A percentile compares a stretch with the other conserved stretches of the same genome.
phyloP scores from a whole-genome alignment of 768 basidiomycete species.

The Gymnopilus junonius region DNA sequence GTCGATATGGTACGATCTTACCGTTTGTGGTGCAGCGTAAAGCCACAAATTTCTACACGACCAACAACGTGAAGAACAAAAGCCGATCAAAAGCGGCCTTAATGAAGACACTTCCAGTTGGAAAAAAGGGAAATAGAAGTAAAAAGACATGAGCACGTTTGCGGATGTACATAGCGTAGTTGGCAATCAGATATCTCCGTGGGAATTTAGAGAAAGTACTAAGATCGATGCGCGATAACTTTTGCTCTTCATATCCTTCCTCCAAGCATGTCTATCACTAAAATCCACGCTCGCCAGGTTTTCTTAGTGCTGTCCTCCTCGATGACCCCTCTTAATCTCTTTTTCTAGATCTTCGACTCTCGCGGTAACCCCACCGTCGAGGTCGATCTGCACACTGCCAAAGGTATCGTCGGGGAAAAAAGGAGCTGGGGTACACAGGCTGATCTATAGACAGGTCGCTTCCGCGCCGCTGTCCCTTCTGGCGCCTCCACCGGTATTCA shows the following conservation, averaged over 20 bases:
- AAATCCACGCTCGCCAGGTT: constrained; percentile 93
- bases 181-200: constrained; percentile 29
- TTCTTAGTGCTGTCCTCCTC: constrained; percentile 9
- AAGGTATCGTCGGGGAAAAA: constrained; percentile 56
- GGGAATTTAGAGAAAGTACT: constrained; percentile 41
- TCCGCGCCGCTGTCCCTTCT: constrained; percentile 94
- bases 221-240: constrained; percentile 44
- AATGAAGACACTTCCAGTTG: constrained; percentile 58
- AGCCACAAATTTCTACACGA: constrained; percentile 87
- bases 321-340: not conserved
- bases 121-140: constrained; percentile 51
- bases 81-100: constrained; percentile 68
- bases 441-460: constrained; percentile 63
- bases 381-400: constrained; percentile 86
- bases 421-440: not conserved
- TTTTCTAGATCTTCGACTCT: constrained; percentile 93
- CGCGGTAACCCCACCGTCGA: constrained; percentile 98
- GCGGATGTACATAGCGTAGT: not conserved
- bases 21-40: constrained; percentile 64
- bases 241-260: constrained; percentile 28
- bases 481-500: constrained; percentile 98
- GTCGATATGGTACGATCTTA: not conserved
- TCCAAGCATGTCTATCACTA: constrained; percentile 84
- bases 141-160: constrained; percentile 17
- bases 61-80: constrained; percentile 87